Evolutionary conservation across 441 rosid genomes (phyloP).

Genomic region (Macaranga tanarius): DNA sequence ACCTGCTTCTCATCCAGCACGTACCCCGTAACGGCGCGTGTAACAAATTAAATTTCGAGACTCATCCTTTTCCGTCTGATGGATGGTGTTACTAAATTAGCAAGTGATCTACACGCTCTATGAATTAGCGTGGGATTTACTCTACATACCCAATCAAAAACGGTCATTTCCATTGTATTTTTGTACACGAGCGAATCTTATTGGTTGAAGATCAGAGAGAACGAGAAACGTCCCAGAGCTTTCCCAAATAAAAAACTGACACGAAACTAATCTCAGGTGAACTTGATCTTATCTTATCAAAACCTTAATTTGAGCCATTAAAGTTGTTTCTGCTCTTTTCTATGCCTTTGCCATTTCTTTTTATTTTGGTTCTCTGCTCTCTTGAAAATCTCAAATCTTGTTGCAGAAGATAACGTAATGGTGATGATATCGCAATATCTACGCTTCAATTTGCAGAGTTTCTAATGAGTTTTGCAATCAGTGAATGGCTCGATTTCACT

Average conservation of each 20-base stretch:
- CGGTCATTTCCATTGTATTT: background rate
- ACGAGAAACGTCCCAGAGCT: background rate
- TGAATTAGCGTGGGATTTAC: constrained; percentile 20
- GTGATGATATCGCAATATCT: constrained; percentile 16
- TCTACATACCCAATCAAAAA: background rate
- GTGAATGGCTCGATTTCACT: constrained; percentile 59
- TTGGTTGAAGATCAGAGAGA: background rate
- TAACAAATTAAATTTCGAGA: too few relatives aligned
- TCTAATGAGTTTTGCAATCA: constrained; percentile 44
- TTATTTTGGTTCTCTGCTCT: constrained; percentile 12
- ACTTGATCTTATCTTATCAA: background rate
- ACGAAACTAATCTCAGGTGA: constrained; percentile 21
- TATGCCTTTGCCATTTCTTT: constrained; percentile 4
- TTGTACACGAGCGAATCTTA: constrained; percentile 4
- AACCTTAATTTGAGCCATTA: constrained; percentile 20
- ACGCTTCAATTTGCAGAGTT: constrained; percentile 34
- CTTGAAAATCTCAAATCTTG: background rate
- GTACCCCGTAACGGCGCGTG: background rate
- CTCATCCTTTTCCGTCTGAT: background rate
- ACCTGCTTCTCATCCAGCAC: constrained; percentile 5
- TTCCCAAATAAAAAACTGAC: background rate
- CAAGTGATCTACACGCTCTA: constrained; percentile 9
- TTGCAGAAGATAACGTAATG: constrained; percentile 25
- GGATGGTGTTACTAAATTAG: background rate
- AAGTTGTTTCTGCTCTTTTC: background rate